Evolutionary conservation across 225 moss, liverwort and hornwort genomes (phyloP), one percentile per base, ranked within the genome.

Genomic region (Rhytidiadelphus loreus): DNA sequence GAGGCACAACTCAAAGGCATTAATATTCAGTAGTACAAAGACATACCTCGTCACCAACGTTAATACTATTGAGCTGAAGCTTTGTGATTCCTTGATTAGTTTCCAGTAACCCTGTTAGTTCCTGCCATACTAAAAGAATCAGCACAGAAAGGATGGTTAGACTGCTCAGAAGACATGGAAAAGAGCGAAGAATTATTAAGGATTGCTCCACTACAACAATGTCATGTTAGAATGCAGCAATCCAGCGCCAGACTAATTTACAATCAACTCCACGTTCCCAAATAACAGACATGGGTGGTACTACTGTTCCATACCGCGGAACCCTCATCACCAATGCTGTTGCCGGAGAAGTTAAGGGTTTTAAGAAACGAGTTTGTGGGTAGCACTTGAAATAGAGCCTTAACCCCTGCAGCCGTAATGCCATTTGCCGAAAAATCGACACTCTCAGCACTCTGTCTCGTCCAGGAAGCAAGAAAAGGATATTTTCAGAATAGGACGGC

Each of bases 401-500:
- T 96, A 25, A 99, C 91, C 44, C 97, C 97, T 16, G 75, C 90
- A 48, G 97, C 96, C 41, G 97, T 96, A 52, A 97, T 97, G 66
- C 92, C 95, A 89, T 99, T 99, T 18, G 98, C 97, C 81, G 96
- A 99, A 76, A 99, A 98, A 90, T 99, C 96, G 60, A 97, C 96
- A 85, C 90, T 91, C 88, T 99, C 98, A 68, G 95, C 96, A 94
- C 93, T 96, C 96, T 96, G 92, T 85, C 62, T 90, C 91, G 90
- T 77, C 61, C 82, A 89, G 59, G 14, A 87, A 88, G 87, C 68
- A 68, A 41, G 52, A 62, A 60, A 80, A 84, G 6, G 8, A 39
- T 71, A 83, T 30, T 23, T 85, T 89, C 69, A 87, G 84, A 48
- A 62, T 63, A 68, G 33, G 73, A 86, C 75, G n/a, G 56, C 24